These are phyloP conservation scores for Pyrus communis DNA, from an alignment of 306 rosid genomes.

Conservation along the genomic window DNA sequence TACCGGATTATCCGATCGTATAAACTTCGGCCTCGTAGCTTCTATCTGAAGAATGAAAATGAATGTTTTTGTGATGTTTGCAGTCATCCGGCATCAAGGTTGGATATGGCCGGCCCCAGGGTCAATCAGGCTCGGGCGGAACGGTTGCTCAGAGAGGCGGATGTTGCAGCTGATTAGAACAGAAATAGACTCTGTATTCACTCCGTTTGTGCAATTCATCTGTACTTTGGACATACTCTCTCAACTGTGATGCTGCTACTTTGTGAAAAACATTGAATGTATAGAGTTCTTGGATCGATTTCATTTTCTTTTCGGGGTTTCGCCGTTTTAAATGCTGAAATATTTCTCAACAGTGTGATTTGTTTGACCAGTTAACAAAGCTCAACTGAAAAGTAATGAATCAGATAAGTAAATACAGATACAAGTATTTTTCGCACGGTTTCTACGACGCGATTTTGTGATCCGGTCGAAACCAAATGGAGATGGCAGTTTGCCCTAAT, in stretches of 20 bases:
- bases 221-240: background rate
- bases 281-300: slow-evolving; percentile 37
- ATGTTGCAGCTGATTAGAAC: slow-evolving; percentile 61
- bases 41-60: background rate
- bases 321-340: background rate
- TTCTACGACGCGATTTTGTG: no score
- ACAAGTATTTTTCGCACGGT: no score
- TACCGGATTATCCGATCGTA: background rate
- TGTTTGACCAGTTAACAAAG: no score
- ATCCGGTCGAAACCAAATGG: background rate
- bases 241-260: slow-evolving; percentile 24
- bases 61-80: slow-evolving; percentile 10
- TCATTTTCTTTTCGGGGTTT: slow-evolving; percentile 3
- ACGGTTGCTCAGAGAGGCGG: slow-evolving; percentile 57
- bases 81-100: slow-evolving; percentile 91
- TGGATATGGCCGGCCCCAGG: slow-evolving; percentile 78
- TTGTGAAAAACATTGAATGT: slow-evolving; percentile 32
- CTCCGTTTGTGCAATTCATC: slow-evolving; percentile 17
- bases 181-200: slow-evolving; percentile 8
- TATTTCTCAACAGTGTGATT: background rate
- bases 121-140: slow-evolving; percentile 66
- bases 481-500: background rate
- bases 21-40: background rate
- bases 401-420: no score
- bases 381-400: no score